Base-by-base conservation (phyloP, 176 grass and related monocot species). In the Cenchrus americanus region DNA sequence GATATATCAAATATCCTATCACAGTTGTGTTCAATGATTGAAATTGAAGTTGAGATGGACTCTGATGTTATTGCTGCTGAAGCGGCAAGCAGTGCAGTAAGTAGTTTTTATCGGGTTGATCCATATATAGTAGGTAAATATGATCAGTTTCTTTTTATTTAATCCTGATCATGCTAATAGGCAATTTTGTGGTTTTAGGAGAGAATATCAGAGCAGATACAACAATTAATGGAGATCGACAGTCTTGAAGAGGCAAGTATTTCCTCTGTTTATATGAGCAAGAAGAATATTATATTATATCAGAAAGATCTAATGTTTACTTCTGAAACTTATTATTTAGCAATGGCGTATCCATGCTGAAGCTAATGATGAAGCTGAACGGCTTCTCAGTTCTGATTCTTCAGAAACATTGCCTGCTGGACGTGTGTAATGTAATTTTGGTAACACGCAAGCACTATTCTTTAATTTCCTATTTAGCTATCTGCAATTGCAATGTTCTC, bases 21-120 rank as follows among this genome's bases (percentile, higher is more conserved):
- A 18, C 77, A 98, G 96, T 83, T 95, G 78, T 95, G 93, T 88
- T 98, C 96, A 47, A 98, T 98, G 96, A 95, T 98, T 78, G 96
- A 98, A 86, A 98, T 98, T 81, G 96, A 98, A 98, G 89, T 98
- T 57, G 96, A 98, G 87, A 95, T 98, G 96, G 90, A 93, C 81
- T 92, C 87, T 23, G 91, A 92, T 83, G 96, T 98, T 95, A 86
- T 98, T 76, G 89, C 89, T 48, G 96, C 96, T 92, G 96, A 98
- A 90, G 93, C 87, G 77, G 96, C 91, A 73, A 88, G 89, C 44
- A 91, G 81, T 85, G 91, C 91, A 26, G 96, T 95, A 73, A 98
- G 95, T 87, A 86, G 13, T 74, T 73, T 74, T 41, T 83, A 53
- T 80, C 61, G 26, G 57, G 49, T 63, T 71, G 44, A 63, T 84